A percentile compares a stretch with the other conserved stretches of the same genome.
Conservation (phyloP, 768 basidiomycete genomes). For the Wakefieldia striispora region DNA sequence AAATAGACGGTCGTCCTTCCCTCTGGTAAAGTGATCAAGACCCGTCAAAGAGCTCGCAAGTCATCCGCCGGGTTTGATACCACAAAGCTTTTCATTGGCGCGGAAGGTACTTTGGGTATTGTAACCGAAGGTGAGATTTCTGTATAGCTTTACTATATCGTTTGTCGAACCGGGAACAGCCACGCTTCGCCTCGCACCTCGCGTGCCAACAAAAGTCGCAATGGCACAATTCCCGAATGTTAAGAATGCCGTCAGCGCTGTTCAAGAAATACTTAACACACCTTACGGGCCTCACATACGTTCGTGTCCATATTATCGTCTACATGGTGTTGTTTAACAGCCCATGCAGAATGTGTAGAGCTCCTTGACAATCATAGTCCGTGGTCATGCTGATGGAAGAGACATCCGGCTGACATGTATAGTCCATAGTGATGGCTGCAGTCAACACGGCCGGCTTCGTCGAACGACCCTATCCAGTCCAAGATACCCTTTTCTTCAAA, state of each 20-base stretch:
- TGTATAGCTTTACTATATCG: not conserved
- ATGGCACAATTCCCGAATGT: conserved; percentile 86
- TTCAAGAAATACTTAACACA: conserved; percentile 73
- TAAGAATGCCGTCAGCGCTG: conserved; percentile 72
- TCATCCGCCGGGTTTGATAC: conserved; percentile 86
- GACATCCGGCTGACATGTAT: not conserved
- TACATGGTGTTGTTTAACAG: not conserved
- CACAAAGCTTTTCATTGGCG: conserved; percentile 87
- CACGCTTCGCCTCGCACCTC: conserved; percentile 78
- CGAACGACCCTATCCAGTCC: conserved; percentile 59
- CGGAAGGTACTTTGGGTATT: conserved; percentile 87
- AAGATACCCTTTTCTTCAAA: conserved; percentile 89
- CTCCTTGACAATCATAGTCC: conserved; percentile 75
- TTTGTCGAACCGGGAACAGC: conserved; percentile 39
- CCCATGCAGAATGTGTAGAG: conserved; percentile 74
- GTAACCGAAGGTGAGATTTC: conserved; percentile 68
- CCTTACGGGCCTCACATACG: conserved; percentile 72
- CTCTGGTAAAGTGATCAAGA: conserved; percentile 84
- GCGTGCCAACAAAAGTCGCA: conserved; percentile 80
- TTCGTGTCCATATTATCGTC: conserved; percentile 34
- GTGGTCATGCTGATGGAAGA: conserved; percentile 11
- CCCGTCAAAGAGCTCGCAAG: conserved; percentile 74
- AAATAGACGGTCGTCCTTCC: conserved; percentile 80
- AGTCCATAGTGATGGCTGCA: conserved; percentile 64
- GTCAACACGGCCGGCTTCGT: conserved; percentile 67